A percentile compares a stretch with the other conserved stretches of the same genome.
These are phyloP conservation scores for Bauhinia variegata DNA, from an alignment of 306 rosid genomes.

Conservation along the genomic window DNA sequence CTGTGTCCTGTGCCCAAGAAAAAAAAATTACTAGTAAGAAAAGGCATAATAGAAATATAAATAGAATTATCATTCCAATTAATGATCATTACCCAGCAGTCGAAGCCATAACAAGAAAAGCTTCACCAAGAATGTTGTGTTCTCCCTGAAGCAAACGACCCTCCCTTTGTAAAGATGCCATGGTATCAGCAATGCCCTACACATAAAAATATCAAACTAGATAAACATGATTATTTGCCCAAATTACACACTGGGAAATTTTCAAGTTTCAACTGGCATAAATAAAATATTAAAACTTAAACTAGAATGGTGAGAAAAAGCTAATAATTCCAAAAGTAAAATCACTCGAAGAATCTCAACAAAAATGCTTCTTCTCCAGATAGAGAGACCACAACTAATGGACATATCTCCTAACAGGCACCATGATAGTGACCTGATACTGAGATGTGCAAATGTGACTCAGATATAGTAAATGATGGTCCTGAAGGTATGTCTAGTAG, in stretches of 20 bases:
- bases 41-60: conserved; percentile 16
- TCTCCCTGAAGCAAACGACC: conserved; percentile 88
- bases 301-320: conserved; percentile 16
- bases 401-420: conserved; percentile 2
- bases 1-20: conserved; percentile 67
- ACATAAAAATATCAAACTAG: conserved; percentile 39
- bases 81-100: conserved; percentile 79
- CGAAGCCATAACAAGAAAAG: conserved; percentile 97
- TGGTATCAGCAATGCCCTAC: conserved; percentile 92
- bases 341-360: conserved; percentile 9
- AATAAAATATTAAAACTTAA: neutral
- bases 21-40: conserved; percentile 33
- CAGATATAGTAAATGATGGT: neutral
- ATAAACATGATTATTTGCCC: conserved; percentile 35
- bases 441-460: conserved; percentile 5
- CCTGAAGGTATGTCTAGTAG: neutral
- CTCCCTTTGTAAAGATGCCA: conserved; percentile 83
- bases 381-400: conserved; percentile 20
- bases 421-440: neutral
- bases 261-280: conserved; percentile 11
- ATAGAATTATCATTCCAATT: conserved; percentile 20
- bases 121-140: conserved; percentile 97
- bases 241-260: conserved; percentile 4
- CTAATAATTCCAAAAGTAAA: conserved; percentile 15
- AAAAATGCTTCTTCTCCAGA: neutral